phyloP scores from a whole-genome alignment of 1,139 yeast species.

The Pneumocystis wakefieldiae region DNA sequence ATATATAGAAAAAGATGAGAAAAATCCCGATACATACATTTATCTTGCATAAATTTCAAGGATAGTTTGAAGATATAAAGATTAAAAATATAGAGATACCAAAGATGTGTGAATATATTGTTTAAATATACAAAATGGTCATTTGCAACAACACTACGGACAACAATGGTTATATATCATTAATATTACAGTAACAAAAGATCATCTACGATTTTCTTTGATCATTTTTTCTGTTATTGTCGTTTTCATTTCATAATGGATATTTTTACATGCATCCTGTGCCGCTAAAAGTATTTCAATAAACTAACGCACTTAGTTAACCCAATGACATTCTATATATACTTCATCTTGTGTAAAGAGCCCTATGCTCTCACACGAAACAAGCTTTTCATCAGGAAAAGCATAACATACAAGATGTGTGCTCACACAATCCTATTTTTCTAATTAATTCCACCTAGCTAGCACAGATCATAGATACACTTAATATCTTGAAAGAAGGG shows the following conservation, averaged over 20 bases:
- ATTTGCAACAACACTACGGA: background rate
- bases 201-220: background rate
- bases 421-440: background rate
- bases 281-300: background rate
- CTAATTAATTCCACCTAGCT: background rate
- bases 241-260: background rate
- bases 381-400: background rate
- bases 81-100: background rate
- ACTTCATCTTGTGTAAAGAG: background rate
- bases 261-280: background rate
- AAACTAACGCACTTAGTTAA: background rate
- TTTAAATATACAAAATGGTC: background rate
- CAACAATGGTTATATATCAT: background rate
- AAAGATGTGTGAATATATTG: background rate
- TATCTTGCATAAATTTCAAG: background rate
- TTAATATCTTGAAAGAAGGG: background rate
- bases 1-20: slow-evolving; percentile 1
- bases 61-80: background rate
- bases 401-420: slow-evolving; percentile 1
- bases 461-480: background rate
- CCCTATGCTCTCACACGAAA: background rate
- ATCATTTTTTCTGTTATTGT: background rate
- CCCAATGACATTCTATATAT: background rate
- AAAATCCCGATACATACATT: background rate
- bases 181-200: background rate